These are phyloP conservation scores for Lecanosticta acicola DNA, from an alignment of 2,329 filamentous ascomycete species.

Conservation along the genomic window DNA sequence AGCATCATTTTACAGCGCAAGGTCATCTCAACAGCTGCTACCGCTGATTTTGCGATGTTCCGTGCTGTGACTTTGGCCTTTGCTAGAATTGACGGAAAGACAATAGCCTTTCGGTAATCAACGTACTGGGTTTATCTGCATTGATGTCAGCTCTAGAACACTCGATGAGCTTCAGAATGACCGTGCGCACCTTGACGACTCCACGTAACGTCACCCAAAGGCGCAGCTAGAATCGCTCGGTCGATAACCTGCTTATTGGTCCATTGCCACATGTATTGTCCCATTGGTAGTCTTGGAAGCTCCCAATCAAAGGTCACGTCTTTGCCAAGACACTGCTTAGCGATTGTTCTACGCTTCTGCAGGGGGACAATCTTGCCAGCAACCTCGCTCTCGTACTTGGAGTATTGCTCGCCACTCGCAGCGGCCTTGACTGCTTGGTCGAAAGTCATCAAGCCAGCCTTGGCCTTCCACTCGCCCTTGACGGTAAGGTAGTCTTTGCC, in stretches of 20 bases:
- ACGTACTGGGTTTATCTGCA: conserved; percentile 1
- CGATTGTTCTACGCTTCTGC: conserved; percentile 4
- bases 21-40: too few species aligned
- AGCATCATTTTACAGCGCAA: too few species aligned
- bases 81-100: too few species aligned
- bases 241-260: conserved; percentile 10
- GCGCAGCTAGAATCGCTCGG: conserved; percentile 8
- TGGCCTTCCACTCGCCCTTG: conserved; percentile 9
- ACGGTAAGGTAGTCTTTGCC: conserved; percentile 10
- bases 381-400: conserved; percentile 3
- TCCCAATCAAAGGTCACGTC: conserved; percentile 10
- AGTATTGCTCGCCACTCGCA: conserved; percentile 1
- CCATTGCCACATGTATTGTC: conserved; percentile 13
- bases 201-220: conserved; percentile 9
- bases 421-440: conserved; percentile 5
- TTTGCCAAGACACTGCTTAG: conserved; percentile 1
- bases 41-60: too few species aligned
- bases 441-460: conserved; percentile 7
- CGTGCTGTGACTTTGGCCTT: too few species aligned
- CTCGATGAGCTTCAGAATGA: too few species aligned
- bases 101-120: too few species aligned
- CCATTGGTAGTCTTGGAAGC: conserved; percentile 5
- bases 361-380: conserved; percentile 4
- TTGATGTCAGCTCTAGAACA: neutral
- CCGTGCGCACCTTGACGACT: conserved; percentile 5